Evolutionary conservation across 2,329 filamentous ascomycete genomes (phyloP).

Genomic region (Plectosphaerella sp.): DNA sequence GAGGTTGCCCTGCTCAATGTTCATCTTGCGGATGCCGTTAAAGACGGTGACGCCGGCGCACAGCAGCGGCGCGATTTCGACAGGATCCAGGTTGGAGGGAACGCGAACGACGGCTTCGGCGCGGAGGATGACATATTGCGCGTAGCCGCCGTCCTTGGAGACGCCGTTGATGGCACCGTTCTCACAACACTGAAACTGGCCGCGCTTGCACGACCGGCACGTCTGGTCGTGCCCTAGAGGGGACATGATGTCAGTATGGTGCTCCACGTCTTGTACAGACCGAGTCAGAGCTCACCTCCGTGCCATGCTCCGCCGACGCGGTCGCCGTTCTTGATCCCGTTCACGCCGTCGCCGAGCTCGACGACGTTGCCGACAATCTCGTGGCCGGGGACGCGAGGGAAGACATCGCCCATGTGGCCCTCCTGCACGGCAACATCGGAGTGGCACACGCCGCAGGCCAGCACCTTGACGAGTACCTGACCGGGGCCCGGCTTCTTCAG

Average conservation of each 20-base stretch:
- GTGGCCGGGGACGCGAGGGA: slow-evolving; percentile 64
- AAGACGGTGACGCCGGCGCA: slow-evolving; percentile 64
- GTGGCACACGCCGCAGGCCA: slow-evolving; percentile 70
- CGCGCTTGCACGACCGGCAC: slow-evolving; percentile 60
- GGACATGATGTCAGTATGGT: background rate
- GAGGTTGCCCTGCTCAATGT: slow-evolving; percentile 45
- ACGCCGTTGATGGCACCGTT: slow-evolving; percentile 61
- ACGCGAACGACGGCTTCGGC: slow-evolving; percentile 56
- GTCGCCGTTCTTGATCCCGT: slow-evolving; percentile 57
- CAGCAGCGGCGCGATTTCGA: slow-evolving; percentile 53
- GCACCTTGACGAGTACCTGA: slow-evolving; percentile 65
- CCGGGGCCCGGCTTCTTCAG: slow-evolving; percentile 50
- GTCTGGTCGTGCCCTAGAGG: slow-evolving; percentile 51
- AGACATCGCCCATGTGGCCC: slow-evolving; percentile 37
- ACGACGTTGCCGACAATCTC: slow-evolving; percentile 67
- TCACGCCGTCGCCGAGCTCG: slow-evolving; percentile 52
- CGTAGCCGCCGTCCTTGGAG: slow-evolving; percentile 61
- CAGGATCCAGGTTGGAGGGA: slow-evolving; percentile 46
- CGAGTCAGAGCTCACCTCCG: slow-evolving; percentile 36
- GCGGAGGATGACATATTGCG: slow-evolving; percentile 57
- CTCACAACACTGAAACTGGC: slow-evolving; percentile 65
- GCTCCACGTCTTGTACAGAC: background rate
- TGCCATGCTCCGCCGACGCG: slow-evolving; percentile 67
- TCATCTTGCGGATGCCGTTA: slow-evolving; percentile 52
- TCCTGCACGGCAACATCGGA: slow-evolving; percentile 47